These are phyloP conservation scores for Scenedesmus sp. DNA, from an alignment of 163 green algal species.

Conservation along the genomic window DNA sequence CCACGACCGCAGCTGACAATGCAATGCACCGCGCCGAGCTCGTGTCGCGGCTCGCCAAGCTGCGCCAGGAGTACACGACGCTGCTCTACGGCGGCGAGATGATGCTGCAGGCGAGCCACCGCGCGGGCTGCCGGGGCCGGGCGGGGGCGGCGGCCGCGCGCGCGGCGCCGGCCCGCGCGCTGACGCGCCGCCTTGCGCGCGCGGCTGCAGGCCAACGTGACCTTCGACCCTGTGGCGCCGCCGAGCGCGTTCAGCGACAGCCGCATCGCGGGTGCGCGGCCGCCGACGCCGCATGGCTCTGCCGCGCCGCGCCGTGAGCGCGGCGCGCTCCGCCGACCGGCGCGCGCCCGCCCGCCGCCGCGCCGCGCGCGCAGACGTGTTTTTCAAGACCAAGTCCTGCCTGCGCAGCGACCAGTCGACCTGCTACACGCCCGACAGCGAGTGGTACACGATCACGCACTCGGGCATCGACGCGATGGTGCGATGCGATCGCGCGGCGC, in stretches of 20 bases:
- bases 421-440: neutral
- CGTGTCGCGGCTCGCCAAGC: neutral
- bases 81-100: slow-evolving; percentile 30
- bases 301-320: too few relatives aligned
- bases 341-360: too few relatives aligned
- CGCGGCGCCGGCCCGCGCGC: too few relatives aligned
- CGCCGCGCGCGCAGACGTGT: slow-evolving; percentile 25
- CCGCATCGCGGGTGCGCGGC: neutral
- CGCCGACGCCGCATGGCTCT: neutral
- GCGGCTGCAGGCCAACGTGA: slow-evolving; percentile 10
- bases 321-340: too few relatives aligned
- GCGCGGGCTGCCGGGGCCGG: neutral
- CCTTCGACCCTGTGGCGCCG: slow-evolving; percentile 25
- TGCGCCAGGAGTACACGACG: slow-evolving; percentile 20
- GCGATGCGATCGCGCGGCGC: too few relatives aligned
- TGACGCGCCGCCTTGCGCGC: too few relatives aligned
- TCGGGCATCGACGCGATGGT: slow-evolving; percentile 40
- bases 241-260: slow-evolving; percentile 1
- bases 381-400: slow-evolving; percentile 38
- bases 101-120: slow-evolving; percentile 5
- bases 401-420: slow-evolving; percentile 16
- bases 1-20: neutral
- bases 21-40: neutral
- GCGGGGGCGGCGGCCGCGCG: neutral
- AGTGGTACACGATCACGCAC: slow-evolving; percentile 31